Base-by-base conservation (phyloP, 352 stramenopile genomes). In the Peronospora destructor region DNA sequence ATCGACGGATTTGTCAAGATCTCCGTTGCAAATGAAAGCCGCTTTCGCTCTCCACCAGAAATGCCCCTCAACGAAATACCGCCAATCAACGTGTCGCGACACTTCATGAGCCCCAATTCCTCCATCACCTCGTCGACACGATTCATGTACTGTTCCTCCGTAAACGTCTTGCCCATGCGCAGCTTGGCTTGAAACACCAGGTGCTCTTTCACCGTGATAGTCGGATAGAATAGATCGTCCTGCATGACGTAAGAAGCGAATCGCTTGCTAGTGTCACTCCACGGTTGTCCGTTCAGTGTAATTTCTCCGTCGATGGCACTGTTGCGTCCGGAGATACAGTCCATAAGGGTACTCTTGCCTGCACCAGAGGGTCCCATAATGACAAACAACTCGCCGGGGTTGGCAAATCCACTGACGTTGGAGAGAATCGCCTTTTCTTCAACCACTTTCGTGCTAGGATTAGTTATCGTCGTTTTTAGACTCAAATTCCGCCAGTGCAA, bases 301-400 rank as follows among this genome's bases (percentile, higher is more conserved):
- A 85, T 80, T 0, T 41, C 57, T 16, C 80, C 73, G 28, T 77
- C 66, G 4, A 88, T 83, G 6, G 65, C 64, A 11, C 56, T 76
- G 47, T 98, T 97, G 30, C 91, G 71, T 10, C 90, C 66, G 0
- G 92, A 86, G 44, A 98, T 88, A 16, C 97, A 94, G 73, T 98
- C 91, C 6, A 96, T 76, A 6, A 98, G 74, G 1, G 91, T 96
- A n/a, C 85, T 96, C 59, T 97, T 97, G 9, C 89, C 87, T 26
- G 83, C 77, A 10, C 82, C 80, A 0, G 68, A 82, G 1, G 70
- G 71, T 12, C 78, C 81, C 68, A 87, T 85, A 50, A 92, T 68
- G 11, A 80, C 74, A 10, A 87, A 51, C 2, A 88, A 57, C 16
- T 78, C 61, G 6, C 77, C 78, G 5, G 75, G 76, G 6, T 40